Evolutionary conservation across 495 filamentous ascomycete genomes (phyloP).

Genomic region (Tuber magnatum): DNA sequence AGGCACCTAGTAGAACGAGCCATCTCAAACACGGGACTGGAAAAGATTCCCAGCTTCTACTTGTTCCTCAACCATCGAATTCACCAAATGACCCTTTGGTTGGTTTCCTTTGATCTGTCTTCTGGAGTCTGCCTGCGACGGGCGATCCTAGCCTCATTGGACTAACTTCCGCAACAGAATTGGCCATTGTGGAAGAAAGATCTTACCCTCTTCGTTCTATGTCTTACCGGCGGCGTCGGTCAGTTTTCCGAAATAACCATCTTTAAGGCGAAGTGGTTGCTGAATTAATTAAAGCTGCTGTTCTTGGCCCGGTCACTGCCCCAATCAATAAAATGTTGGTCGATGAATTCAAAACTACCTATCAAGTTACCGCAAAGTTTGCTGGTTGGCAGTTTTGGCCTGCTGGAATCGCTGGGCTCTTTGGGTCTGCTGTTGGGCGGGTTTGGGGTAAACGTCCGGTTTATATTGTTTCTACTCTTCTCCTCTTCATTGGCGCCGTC

Average conservation of each 20-base stretch:
- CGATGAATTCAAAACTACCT: conserved; percentile 44
- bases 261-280: background rate
- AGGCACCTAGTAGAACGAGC: conserved; percentile 10
- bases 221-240: conserved; percentile 50
- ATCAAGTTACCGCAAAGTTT: conserved; percentile 43
- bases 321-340: conserved; percentile 42
- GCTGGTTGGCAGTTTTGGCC: conserved; percentile 50
- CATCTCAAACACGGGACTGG: conserved; percentile 50
- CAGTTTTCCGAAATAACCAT: background rate
- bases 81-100: conserved; percentile 53
- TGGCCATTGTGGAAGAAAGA: conserved; percentile 53
- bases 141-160: conserved; percentile 9
- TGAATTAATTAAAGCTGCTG: conserved; percentile 20
- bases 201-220: conserved; percentile 50
- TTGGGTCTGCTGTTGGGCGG: conserved; percentile 59
- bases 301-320: conserved; percentile 42
- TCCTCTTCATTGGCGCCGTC: conserved; percentile 54
- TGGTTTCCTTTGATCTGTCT: conserved; percentile 13
- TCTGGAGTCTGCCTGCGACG: background rate
- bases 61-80: conserved; percentile 52
- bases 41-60: conserved; percentile 46
- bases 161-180: conserved; percentile 41
- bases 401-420: conserved; percentile 51
- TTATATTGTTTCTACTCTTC: conserved; percentile 52
- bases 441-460: conserved; percentile 59